Percentiles rank a stretch among this genome's conserved stretches.
phyloP scores from a whole-genome alignment of 805 yeast species.

The Wickerhamomyces tratensis region DNA sequence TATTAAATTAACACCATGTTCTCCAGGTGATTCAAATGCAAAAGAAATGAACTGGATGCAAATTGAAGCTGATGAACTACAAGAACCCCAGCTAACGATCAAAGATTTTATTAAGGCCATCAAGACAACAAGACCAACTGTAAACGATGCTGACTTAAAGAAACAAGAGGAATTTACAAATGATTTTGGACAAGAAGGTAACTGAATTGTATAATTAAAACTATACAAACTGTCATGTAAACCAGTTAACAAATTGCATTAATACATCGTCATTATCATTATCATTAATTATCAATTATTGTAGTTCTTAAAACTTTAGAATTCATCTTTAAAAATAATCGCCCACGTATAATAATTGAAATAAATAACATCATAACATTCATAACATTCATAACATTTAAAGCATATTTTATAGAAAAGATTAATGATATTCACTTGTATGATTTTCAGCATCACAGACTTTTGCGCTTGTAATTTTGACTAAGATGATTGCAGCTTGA shows the following conservation, averaged over 20 bases:
- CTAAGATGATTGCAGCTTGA: conserved; percentile 55
- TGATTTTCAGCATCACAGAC: conserved; percentile 74
- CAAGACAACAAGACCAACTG: conserved; percentile 89
- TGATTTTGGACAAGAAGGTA: conserved; percentile 98
- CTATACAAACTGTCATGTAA: no score
- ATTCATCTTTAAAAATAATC: not conserved
- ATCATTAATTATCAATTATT: no score
- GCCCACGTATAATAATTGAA: not conserved
- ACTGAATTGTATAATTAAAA: conserved; percentile 23
- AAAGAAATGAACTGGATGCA: conserved; percentile 91
- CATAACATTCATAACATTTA: no score
- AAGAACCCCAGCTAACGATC: conserved; percentile 82
- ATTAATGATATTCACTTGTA: conserved; percentile 21
- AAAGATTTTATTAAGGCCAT: conserved; percentile 92
- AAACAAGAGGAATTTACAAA: conserved; percentile 82
- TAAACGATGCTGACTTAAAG: conserved; percentile 71
- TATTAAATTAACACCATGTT: conserved; percentile 72
- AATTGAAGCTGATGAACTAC: conserved; percentile 77
- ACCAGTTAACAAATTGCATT: no score
- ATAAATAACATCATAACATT: not conserved
- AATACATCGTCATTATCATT: no score
- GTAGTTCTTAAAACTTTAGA: no score
- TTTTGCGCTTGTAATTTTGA: conserved; percentile 57
- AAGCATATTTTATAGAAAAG: no score
- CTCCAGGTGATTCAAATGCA: conserved; percentile 91